Evolutionary conservation across 1,284 basidiomycete genomes (phyloP), one percentile per base, ranked within the genome.

Genomic region (Fomitopsis betulina): DNA sequence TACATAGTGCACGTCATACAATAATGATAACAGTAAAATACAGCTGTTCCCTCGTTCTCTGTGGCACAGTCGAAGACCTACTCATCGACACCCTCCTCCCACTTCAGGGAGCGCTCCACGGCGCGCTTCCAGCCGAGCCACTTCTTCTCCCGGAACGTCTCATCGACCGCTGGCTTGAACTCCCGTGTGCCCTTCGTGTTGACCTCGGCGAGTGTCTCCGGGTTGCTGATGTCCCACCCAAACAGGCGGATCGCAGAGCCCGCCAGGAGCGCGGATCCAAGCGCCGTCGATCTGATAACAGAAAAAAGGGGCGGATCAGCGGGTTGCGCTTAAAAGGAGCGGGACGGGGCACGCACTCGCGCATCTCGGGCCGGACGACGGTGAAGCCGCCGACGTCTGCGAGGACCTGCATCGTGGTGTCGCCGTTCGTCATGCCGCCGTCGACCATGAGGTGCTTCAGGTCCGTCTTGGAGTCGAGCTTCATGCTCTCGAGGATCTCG

Each of bases 241-340:
- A 93, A 96, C 30, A 98, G 78, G 5, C 83, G 79, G 35, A 98
- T 82, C 0, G 96, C 95, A 42, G 91, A 84, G 15, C 92, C 97
- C 15, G 97, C 96, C n/a, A 98, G 84, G 42, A 99, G 77, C 19
- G 97, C 97, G 9, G 94, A 94, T n/a, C 96, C 96, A 40, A 99
- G 79, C 5, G 97, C 96, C 6, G 96, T 99, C 9, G 93, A 95
- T 72, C 91, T 93, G 61, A 5, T 50, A 55, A 8, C 15, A n/a
- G n/a, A n/a, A n/a, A n/a, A 21, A 43, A 23, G 54, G 43, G 54
- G 55, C 45, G 53, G n/a, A 50, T 50, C 30, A 62, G 54, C 56
- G 25, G 40, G 35, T 57, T 60, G 32, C 37, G 27, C 12, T 30
- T 13, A 60, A 23, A 25, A 50, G 52, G 45, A 7, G 21, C 40